Conservation (phyloP, 805 yeast genomes). For the Ogataea angusta region DNA sequence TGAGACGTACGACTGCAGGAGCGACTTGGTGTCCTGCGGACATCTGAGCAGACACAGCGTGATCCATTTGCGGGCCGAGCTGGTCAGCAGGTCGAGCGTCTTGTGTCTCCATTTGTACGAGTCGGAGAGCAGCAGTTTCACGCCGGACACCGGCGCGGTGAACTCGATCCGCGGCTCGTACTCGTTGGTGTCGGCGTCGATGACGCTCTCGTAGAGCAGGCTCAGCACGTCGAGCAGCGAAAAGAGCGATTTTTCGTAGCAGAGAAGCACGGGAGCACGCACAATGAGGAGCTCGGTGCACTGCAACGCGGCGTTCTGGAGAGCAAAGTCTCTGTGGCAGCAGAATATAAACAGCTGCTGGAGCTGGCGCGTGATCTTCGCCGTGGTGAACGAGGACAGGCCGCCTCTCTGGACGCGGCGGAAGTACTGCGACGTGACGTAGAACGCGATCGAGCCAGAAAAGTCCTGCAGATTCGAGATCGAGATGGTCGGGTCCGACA, state of each 20-base stretch:
- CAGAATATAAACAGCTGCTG: conserved; percentile 64
- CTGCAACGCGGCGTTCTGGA: conserved; percentile 77
- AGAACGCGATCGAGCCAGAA: conserved; percentile 61
- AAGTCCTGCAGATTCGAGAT: conserved; percentile 65
- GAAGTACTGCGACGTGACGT: conserved; percentile 56
- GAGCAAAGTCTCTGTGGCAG: conserved; percentile 70
- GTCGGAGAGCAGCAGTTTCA: conserved; percentile 64
- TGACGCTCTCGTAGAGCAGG: conserved; percentile 70
- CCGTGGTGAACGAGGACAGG: conserved; percentile 52
- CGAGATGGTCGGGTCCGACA: conserved; percentile 79
- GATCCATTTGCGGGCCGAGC: conserved; percentile 67
- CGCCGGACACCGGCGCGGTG: conserved; percentile 39
- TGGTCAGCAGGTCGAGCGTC: conserved; percentile 59
- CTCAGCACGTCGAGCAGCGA: conserved; percentile 79
- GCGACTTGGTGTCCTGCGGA: conserved; percentile 70
- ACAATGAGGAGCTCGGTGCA: conserved; percentile 68
- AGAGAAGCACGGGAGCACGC: conserved; percentile 71
- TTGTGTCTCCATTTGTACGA: conserved; percentile 69
- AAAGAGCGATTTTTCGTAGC: conserved; percentile 69
- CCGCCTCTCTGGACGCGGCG: conserved; percentile 50
- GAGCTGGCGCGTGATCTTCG: conserved; percentile 62
- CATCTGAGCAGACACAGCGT: conserved; percentile 52
- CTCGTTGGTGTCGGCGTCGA: conserved; percentile 79
- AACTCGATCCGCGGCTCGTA: conserved; percentile 82
- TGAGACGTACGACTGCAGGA: conserved; percentile 75